Percentiles rank a stretch among this genome's conserved stretches.
Conservation (phyloP, 352 stramenopile genomes). For the Pythium rishiriense region DNA sequence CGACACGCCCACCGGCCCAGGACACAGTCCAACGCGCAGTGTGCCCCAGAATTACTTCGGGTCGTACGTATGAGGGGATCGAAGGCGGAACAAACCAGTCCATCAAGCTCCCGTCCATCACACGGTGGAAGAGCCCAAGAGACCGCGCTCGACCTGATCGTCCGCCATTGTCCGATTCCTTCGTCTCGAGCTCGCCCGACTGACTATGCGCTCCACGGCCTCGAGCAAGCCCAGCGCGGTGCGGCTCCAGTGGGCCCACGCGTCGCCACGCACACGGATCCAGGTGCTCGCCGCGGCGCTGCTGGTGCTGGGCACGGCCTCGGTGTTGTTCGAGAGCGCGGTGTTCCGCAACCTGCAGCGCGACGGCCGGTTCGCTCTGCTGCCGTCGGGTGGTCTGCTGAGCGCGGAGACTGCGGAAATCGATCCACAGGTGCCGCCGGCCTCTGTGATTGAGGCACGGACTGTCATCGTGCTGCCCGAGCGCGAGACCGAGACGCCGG, state of each 20-base stretch:
- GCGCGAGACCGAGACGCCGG: background rate
- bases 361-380: background rate
- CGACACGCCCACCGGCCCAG: background rate
- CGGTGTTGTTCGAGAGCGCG: background rate
- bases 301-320: background rate
- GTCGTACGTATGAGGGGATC: no score
- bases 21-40: no score
- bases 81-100: no score
- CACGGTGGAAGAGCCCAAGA: no score
- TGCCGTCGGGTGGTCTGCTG: background rate
- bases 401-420: background rate
- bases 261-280: background rate
- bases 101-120: no score
- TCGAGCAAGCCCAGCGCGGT: background rate
- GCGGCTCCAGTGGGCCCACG: background rate
- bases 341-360: background rate
- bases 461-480: background rate
- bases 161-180: no score
- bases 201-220: background rate
- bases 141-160: no score
- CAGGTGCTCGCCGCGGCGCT: slow-evolving; percentile 1
- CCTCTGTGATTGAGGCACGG: slow-evolving; percentile 4
- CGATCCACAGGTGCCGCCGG: background rate
- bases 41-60: no score
- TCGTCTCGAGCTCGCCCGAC: no score